Percentiles rank a stretch among this genome's conserved stretches.
These are phyloP conservation scores for Torulaspora delbrueckii DNA, from an alignment of 805 yeast species.

Conservation along the genomic window DNA sequence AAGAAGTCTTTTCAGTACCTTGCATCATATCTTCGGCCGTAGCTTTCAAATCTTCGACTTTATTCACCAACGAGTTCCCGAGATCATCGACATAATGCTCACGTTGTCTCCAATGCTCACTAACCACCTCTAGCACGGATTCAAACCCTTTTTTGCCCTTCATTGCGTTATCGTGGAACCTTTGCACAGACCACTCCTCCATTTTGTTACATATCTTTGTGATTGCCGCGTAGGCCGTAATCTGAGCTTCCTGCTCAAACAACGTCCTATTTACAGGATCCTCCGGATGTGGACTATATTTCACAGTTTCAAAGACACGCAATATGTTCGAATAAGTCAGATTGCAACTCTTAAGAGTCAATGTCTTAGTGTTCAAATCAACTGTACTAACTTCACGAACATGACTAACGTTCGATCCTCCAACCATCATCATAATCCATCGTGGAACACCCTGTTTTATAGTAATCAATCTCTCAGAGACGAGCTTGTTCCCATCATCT, in stretches of 20 bases:
- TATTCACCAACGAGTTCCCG: conserved; percentile 23
- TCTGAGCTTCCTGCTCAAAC: conserved; percentile 80
- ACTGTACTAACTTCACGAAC: conserved; percentile 88
- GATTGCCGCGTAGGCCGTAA: conserved; percentile 77
- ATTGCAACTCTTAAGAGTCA: conserved; percentile 81
- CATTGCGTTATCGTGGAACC: conserved; percentile 83
- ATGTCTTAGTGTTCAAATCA: conserved; percentile 56
- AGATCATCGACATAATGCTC: conserved; percentile 30
- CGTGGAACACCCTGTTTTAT: conserved; percentile 81
- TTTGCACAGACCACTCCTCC: conserved; percentile 87
- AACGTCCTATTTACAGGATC: conserved; percentile 50
- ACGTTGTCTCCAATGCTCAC: conserved; percentile 32
- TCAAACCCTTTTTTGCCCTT: conserved; percentile 85
- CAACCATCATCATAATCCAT: conserved; percentile 72
- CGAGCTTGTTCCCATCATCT: conserved; percentile 47
- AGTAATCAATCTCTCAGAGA: conserved; percentile 83
- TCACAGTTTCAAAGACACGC: conserved; percentile 82
- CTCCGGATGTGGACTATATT: conserved; percentile 61
- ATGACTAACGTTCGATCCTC: conserved; percentile 66
- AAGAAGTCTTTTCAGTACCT: conserved; percentile 25
- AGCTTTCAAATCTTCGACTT: conserved; percentile 28
- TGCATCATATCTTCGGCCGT: conserved; percentile 26
- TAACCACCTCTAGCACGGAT: conserved; percentile 53
- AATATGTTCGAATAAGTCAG: conserved; percentile 73
- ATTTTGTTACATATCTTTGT: conserved; percentile 67